Conservation (phyloP, 331 rosid genomes). For the Telfairia occidentalis region DNA sequence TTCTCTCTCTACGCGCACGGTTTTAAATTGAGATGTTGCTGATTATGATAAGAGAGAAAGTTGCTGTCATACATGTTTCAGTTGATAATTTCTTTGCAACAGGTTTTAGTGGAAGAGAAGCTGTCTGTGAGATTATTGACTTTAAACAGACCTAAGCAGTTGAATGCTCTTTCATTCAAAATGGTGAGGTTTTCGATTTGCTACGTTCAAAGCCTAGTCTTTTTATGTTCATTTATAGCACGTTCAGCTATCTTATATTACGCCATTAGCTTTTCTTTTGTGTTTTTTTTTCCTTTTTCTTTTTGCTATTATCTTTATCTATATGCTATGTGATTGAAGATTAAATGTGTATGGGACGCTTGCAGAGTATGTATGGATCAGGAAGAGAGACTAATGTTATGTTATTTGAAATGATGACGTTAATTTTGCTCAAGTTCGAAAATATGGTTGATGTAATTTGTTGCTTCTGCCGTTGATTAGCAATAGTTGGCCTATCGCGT, state of each 20-base stretch:
- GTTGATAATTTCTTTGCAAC: slow-evolving; percentile 1
- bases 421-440: neutral
- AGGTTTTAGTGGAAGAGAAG: slow-evolving; percentile 60
- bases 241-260: neutral
- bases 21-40: neutral
- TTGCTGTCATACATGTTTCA: neutral
- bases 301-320: neutral
- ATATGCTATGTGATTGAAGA: neutral
- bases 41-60: neutral
- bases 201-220: neutral
- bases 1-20: neutral
- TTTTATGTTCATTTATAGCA: neutral
- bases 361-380: neutral
- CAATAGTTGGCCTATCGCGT: neutral
- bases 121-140: slow-evolving; percentile 37
- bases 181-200: slow-evolving; percentile 34
- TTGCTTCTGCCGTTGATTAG: neutral
- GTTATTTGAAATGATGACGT: neutral
- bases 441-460: neutral
- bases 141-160: slow-evolving; percentile 62
- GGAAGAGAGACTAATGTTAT: neutral
- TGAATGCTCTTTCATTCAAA: slow-evolving; percentile 62
- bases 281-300: too few species aligned
- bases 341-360: neutral
- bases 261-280: neutral